phyloP scores from a whole-genome alignment of 169 alveolate genomes.

The Besnoitia besnoiti region DNA sequence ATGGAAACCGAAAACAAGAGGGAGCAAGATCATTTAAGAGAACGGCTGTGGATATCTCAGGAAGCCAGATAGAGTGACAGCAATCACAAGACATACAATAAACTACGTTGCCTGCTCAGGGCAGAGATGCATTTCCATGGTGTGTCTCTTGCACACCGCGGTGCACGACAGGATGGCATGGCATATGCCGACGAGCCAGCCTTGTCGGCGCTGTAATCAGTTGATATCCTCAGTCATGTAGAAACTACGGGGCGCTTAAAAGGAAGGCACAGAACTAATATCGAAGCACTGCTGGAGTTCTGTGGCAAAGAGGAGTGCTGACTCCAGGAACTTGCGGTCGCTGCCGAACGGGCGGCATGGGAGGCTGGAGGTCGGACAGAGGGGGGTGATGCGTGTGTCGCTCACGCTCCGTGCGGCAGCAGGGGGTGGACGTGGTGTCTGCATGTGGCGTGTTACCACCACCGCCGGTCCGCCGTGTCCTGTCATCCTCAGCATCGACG shows the following conservation, averaged over 20 bases:
- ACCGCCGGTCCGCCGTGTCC: not conserved
- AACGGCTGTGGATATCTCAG: not conserved
- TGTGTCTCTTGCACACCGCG: not conserved
- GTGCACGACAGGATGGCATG: not conserved
- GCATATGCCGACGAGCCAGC: not conserved
- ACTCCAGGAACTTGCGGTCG: not conserved
- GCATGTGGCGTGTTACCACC: not conserved
- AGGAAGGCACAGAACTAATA: not conserved
- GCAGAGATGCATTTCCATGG: not conserved
- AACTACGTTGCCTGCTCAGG: not conserved
- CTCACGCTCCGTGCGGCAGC: not conserved
- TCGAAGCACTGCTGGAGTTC: not conserved
- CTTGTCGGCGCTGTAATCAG: not conserved
- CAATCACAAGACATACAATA: not conserved
- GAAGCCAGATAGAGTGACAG: not conserved
- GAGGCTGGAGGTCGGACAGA: not conserved
- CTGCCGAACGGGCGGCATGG: not conserved
- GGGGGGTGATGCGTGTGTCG: not conserved
- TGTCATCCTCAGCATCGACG: not conserved
- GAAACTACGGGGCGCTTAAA: too few relatives aligned
- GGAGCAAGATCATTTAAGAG: too few relatives aligned
- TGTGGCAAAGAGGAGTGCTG: not conserved
- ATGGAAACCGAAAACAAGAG: not conserved
- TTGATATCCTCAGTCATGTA: too few relatives aligned
- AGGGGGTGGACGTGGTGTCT: not conserved